phyloP scores from a whole-genome alignment of 108 stramenopile genomes.

The Phaeodactylum tricornutum region DNA sequence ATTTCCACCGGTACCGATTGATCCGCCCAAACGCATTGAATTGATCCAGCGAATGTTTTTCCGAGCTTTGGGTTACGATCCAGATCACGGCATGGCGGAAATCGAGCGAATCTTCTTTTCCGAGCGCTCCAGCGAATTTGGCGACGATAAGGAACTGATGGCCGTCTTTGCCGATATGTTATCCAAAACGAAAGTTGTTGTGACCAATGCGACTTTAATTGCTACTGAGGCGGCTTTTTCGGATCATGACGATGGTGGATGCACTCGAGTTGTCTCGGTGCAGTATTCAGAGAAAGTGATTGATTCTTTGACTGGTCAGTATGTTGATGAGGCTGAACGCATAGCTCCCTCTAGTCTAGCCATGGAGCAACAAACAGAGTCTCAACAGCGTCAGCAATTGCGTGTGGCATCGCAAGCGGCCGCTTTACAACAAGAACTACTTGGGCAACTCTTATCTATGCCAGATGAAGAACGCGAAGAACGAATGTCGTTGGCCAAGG shows the following conservation, averaged over 20 bases:
- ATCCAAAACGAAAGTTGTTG: conserved; percentile 22
- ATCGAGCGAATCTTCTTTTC: conserved; percentile 28
- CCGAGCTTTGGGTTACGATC: conserved; percentile 48
- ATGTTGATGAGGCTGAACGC: background rate
- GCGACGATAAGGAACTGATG: conserved; percentile 19
- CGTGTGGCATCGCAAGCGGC: too few species aligned
- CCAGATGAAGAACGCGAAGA: too few species aligned
- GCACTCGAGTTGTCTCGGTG: conserved; percentile 52
- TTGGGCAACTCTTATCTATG: too few species aligned
- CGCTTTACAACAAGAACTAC: too few species aligned
- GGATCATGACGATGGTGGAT: conserved; percentile 40
- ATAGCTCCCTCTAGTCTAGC: too few species aligned
- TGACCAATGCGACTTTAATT: conserved; percentile 17
- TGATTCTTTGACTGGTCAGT: background rate
- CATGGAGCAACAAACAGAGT: too few species aligned
- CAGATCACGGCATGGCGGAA: conserved; percentile 29
- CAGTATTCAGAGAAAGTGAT: conserved; percentile 37
- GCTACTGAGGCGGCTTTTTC: conserved; percentile 2
- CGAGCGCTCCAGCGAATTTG: conserved; percentile 1
- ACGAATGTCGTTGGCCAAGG: too few species aligned
- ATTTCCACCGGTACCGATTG: background rate
- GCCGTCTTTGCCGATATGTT: conserved; percentile 23
- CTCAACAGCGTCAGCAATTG: too few species aligned
- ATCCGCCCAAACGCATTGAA: conserved; percentile 29
- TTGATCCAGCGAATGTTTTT: conserved; percentile 40